Base-by-base conservation (phyloP, 176 grass and related monocot genomes). In the Oryza brachyantha region DNA sequence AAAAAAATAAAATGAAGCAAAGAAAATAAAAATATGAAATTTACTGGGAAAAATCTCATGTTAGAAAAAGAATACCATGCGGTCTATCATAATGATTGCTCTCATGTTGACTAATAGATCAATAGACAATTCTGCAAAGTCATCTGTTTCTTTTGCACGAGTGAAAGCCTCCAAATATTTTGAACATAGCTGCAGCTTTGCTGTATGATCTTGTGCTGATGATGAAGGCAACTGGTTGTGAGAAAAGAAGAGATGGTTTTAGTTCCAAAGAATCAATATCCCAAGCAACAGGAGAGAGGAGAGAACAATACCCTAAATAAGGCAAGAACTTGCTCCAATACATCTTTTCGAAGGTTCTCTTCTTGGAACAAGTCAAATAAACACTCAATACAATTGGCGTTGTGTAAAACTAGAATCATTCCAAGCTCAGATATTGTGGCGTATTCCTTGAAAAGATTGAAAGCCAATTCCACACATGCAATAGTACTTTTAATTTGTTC, bases 301-400 rank as follows among this genome's bases (percentile, higher is more conserved):
- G 29, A 46, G 14, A 86, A 48, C 63, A 75, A 40, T 92, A 98
- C 95, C 95, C 75, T 92, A 68, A 94, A 94, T 84, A 98, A 84
- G 62, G 68, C 83, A 83, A 94, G 85, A 73, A 98, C 91, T 88
- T 98, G 95, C 72, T 92, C 95, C 71, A 98, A 65, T 32, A 98
- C 84, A 74, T 77, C 69, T 59, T 86, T 94, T 61, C 83, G 79
- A 39, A 98, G 87, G 79, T 73, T 92, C 76, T 98, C 92, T 72
- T 94, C 95, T 93, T 86, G 91, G 81, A 98, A 98, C 59, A 98
- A 84, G 61, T 93, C 90, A 71, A 98, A 98, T 79, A 98, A 86
- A 73, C 72, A 88, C 66, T 92, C 95, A 17, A 94, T 87, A 83
- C 89, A 98, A 55, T 73, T 89, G 24, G 77, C 68, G 79, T 88